These are phyloP conservation scores for Calonectria leucothoes DNA, from an alignment of 2,329 filamentous ascomycete species.

Conservation along the genomic window DNA sequence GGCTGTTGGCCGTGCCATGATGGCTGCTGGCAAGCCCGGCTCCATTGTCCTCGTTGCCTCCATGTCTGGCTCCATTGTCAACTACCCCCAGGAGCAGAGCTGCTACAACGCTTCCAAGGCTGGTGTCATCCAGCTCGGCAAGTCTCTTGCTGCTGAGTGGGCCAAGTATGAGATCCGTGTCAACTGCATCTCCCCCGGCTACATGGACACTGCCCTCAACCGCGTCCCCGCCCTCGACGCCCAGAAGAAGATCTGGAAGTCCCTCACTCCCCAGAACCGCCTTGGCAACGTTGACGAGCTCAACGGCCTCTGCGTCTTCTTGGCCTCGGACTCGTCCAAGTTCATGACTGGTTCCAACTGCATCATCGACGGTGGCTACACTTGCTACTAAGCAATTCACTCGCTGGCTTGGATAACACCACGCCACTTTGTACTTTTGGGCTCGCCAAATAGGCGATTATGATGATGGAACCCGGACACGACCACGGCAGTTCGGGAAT, in stretches of 20 bases:
- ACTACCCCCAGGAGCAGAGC: constrained; percentile 86
- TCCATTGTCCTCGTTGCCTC: constrained; percentile 82
- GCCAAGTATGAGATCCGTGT: constrained; percentile 83
- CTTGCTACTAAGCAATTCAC: constrained; percentile 62
- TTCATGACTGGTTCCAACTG: constrained; percentile 85
- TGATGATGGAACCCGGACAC: not conserved
- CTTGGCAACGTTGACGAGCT: constrained; percentile 80
- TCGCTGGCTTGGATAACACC: not conserved
- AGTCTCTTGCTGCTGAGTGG: constrained; percentile 87
- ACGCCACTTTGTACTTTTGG: not conserved
- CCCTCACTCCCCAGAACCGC: constrained; percentile 78
- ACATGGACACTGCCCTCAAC: constrained; percentile 89
- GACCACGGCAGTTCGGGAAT: not conserved
- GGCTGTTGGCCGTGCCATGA: constrained; percentile 79
- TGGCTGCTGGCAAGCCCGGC: constrained; percentile 76
- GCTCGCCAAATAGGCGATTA: not conserved
- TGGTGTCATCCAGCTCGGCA: constrained; percentile 81
- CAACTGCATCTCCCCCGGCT: constrained; percentile 86
- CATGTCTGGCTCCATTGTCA: constrained; percentile 87
- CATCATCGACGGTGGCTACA: constrained; percentile 78
- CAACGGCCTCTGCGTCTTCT: constrained; percentile 81
- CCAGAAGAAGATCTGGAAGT: constrained; percentile 85
- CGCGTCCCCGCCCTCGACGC: constrained; percentile 81
- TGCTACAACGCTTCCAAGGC: constrained; percentile 90
- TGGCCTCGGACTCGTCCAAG: constrained; percentile 76